These are phyloP conservation scores for Kodamaea sp. DNA, from an alignment of 1,139 yeast genomes.

Conservation along the genomic window DNA sequence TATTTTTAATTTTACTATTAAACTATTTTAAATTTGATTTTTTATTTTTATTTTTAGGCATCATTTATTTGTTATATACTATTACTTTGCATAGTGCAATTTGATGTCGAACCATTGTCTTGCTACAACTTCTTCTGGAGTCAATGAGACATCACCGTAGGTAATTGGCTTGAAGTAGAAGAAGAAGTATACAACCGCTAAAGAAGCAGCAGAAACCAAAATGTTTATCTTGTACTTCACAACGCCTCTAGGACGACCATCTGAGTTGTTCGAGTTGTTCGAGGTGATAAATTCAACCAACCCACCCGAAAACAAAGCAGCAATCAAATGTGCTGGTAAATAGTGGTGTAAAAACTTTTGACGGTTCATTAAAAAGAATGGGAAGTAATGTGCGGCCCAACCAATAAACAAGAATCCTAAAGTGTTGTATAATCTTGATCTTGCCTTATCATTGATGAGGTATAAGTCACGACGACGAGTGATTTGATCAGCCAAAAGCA, in stretches of 20 bases:
- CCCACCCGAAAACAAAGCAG: constrained; percentile 80
- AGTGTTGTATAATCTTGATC: constrained; percentile 74
- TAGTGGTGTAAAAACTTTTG: constrained; percentile 94
- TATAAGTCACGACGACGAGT: constrained; percentile 68
- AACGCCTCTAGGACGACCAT: constrained; percentile 21
- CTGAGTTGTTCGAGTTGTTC: constrained; percentile 42
- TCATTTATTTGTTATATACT: neutral
- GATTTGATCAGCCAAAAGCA: constrained; percentile 67
- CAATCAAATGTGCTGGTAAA: constrained; percentile 91
- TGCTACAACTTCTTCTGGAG: constrained; percentile 58
- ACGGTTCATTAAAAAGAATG: constrained; percentile 88
- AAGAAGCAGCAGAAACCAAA: constrained; percentile 39
- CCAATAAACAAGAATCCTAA: constrained; percentile 82
- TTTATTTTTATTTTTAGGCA: neutral
- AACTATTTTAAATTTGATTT: constrained; percentile 7
- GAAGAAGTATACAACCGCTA: constrained; percentile 60
- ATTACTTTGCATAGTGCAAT: constrained; percentile 76
- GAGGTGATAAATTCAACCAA: constrained; percentile 76
- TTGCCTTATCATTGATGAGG: constrained; percentile 57
- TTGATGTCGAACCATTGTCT: constrained; percentile 84
- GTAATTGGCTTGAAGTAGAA: constrained; percentile 77
- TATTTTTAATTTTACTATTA: neutral
- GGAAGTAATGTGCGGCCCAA: constrained; percentile 86
- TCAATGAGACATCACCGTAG: constrained; percentile 70
- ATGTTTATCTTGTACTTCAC: constrained; percentile 26